Evolutionary conservation across 2,329 filamentous ascomycete species (phyloP).

Genomic region (Thielaviopsis musarum): DNA sequence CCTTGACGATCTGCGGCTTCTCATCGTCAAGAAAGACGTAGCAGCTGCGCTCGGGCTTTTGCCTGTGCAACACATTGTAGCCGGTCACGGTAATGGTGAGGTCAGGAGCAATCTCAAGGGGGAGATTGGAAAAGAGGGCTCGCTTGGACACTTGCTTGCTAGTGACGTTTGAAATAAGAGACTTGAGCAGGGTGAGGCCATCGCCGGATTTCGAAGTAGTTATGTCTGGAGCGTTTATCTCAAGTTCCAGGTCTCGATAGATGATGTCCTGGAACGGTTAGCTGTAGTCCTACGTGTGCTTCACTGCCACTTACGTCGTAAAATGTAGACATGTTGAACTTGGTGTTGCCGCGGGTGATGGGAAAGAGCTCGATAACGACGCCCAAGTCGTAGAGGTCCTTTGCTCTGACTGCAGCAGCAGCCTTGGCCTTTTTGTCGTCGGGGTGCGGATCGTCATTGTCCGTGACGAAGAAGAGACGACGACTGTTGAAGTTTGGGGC

Average conservation of each 20-base stretch:
- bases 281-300: constrained; percentile 12
- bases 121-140: constrained; percentile 71
- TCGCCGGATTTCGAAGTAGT: constrained; percentile 52
- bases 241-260: constrained; percentile 59
- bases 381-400: constrained; percentile 86
- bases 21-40: constrained; percentile 86
- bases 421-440: constrained; percentile 56
- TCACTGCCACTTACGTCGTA: constrained; percentile 51
- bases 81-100: constrained; percentile 84
- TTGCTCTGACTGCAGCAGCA: constrained; percentile 70
- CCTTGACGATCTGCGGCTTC: constrained; percentile 59
- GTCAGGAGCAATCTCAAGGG: constrained; percentile 71
- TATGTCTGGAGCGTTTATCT: constrained; percentile 37
- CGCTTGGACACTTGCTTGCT: constrained; percentile 78
- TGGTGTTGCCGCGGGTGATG: constrained; percentile 51
- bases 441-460: constrained; percentile 73
- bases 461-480: constrained; percentile 87
- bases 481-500: constrained; percentile 87
- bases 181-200: constrained; percentile 62
- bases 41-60: constrained; percentile 63
- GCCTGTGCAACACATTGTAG: constrained; percentile 74
- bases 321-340: constrained; percentile 72
- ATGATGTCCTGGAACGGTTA: constrained; percentile 55
- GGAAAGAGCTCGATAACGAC: constrained; percentile 88
- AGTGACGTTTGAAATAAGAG: constrained; percentile 72